Evolutionary conservation across 164 flowering plant genomes (phyloP).

Genomic region (Pachysandra terminalis): DNA sequence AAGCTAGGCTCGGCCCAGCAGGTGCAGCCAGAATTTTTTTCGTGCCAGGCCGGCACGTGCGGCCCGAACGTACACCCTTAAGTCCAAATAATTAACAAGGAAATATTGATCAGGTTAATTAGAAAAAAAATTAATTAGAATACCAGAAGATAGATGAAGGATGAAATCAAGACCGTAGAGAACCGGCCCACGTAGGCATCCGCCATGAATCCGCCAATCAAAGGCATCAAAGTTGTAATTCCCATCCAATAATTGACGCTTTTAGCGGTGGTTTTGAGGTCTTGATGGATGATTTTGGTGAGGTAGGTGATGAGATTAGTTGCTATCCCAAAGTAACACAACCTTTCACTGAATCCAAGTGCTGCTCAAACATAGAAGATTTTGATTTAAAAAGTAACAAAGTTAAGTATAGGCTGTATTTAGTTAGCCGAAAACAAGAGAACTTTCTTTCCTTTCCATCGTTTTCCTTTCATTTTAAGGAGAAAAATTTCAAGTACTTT

Average conservation of each 20-base stretch:
- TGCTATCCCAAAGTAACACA: constrained; percentile 55
- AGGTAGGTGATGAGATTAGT: constrained; percentile 59
- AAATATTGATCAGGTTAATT: too few relatives aligned
- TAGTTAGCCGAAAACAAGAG: too few relatives aligned
- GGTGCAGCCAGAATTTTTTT: too few relatives aligned
- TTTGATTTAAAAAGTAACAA: background rate
- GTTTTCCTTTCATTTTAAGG: too few relatives aligned
- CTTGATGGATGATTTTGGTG: constrained; percentile 55
- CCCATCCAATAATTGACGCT: constrained; percentile 65
- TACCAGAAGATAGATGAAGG: constrained; percentile 75
- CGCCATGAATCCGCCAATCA: constrained; percentile 85
- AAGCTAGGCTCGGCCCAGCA: too few relatives aligned
- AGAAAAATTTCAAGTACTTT: too few relatives aligned
- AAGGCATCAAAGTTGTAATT: constrained; percentile 75
- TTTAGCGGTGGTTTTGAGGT: constrained; percentile 50
- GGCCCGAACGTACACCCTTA: too few relatives aligned
- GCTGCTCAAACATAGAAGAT: constrained; percentile 33
- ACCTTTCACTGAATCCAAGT: constrained; percentile 65
- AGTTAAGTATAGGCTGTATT: too few relatives aligned
- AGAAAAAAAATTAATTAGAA: background rate
- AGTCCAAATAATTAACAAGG: too few relatives aligned
- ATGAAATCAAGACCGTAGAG: constrained; percentile 50
- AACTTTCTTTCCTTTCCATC: too few relatives aligned
- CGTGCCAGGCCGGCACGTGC: too few relatives aligned
- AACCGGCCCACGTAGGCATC: constrained; percentile 83